Base-by-base conservation (phyloP, 2,329 filamentous ascomycete genomes). In the Fusarium tupiense region DNA sequence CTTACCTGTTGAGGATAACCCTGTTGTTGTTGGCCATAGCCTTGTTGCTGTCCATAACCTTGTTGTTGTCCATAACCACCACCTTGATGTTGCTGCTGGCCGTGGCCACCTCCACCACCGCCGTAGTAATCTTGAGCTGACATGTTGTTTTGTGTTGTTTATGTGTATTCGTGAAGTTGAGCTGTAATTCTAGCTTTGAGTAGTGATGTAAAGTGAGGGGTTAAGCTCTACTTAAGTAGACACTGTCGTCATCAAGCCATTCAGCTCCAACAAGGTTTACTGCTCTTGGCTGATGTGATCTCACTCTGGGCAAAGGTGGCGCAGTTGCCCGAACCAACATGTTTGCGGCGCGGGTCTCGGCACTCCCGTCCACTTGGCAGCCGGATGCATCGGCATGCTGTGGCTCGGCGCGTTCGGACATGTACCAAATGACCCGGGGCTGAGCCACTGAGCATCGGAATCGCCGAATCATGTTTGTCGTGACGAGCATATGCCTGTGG, bases 81-180 rank as follows among this genome's bases (percentile, higher is more conserved):
- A 11, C 64, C 50, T 37, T 72, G 63, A 4, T 68, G 64, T 38
- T 71, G 68, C 19, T 69, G 69, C 35, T 70, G 65, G 31, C 66
- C 37, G 20, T 57, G 29, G 14, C 69, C 57, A 24, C 74, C 61
- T 17, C 71, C 49, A 17, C 65, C 59, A 16, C 74, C 68, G 16
- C 69, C 26, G 58, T 78, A 78, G 64, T 78, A 78, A 24, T 78
- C 76, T 37, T 78, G 73, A 40, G 76, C 73, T 31, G 76, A 77
- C 76, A 78, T 78, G 33, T n/a, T 38, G 22, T 33, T 67, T 54
- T 14, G 24, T 47, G 35, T 64, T 29, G 26, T 31, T 17, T 64
- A 12, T 46, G 24, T 13, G 38, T 37, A 29, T 40, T 54, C 14
- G 35, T 8, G 3, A 46, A 16, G 22, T 33, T 31, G 54, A 14